A percentile compares a stretch with the other conserved stretches of the same genome.
These are phyloP conservation scores for Sporothrix variecibatus DNA, from an alignment of 2,329 filamentous ascomycete species.

Conservation along the genomic window DNA sequence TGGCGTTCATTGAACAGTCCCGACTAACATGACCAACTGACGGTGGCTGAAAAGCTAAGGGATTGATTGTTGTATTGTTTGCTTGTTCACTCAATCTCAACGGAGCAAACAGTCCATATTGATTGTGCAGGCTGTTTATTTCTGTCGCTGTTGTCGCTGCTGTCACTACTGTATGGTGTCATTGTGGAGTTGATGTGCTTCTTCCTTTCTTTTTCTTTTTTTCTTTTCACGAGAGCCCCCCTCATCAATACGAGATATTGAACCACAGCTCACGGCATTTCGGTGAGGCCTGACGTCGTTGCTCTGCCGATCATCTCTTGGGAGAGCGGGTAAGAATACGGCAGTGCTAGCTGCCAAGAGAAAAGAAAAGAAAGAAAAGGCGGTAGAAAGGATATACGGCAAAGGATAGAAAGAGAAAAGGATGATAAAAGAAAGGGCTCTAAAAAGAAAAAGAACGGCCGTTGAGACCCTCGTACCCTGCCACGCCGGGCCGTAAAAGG, in stretches of 20 bases:
- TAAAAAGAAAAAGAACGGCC: neutral
- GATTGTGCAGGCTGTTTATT: neutral
- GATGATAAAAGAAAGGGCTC: neutral
- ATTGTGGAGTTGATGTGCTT: neutral
- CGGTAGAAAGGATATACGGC: neutral
- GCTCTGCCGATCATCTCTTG: neutral
- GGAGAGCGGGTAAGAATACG: neutral
- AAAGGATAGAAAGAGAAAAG: no score
- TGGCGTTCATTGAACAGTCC: neutral
- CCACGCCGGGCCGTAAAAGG: neutral
- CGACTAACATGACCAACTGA: slow-evolving; percentile 2
- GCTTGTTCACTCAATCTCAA: neutral
- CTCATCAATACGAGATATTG: slow-evolving; percentile 5
- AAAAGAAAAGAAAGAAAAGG: neutral
- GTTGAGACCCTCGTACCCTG: neutral
- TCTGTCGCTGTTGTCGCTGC: neutral
- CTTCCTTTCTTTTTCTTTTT: neutral
- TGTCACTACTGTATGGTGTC: neutral
- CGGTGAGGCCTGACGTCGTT: slow-evolving; percentile 1
- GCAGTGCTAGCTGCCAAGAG: neutral
- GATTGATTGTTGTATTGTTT: neutral
- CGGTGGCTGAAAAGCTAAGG: neutral
- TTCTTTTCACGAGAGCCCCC: no score
- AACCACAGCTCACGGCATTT: neutral
- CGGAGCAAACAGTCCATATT: no score